These are phyloP conservation scores for Camelina sativa DNA, from an alignment of 345 rosid genomes.

Conservation along the genomic window DNA sequence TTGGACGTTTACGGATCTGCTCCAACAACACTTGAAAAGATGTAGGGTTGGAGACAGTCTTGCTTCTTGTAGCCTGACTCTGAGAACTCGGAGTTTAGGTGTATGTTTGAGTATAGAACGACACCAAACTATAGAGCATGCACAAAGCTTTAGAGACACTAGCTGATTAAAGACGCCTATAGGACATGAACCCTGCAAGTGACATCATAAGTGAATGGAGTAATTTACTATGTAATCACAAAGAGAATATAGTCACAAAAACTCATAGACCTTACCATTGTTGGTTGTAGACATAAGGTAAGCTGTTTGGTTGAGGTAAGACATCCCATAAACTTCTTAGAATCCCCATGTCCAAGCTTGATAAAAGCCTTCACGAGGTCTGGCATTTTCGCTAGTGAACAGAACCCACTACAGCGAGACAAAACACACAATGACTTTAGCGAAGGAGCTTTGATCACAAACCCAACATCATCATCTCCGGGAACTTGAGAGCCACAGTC, in stretches of 20 bases:
- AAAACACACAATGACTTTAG: background rate
- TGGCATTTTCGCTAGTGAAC: slow-evolving; percentile 6
- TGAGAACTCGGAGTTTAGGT: slow-evolving; percentile 35
- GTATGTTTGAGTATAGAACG: background rate
- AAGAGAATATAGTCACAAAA: background rate
- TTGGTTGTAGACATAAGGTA: slow-evolving; percentile 7
- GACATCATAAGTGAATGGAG: background rate
- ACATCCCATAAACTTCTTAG: background rate
- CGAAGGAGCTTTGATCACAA: slow-evolving; percentile 28
- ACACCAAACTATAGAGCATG: slow-evolving; percentile 8
- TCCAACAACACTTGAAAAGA: background rate
- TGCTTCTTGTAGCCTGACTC: background rate
- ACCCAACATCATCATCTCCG: background rate
- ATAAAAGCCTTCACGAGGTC: background rate
- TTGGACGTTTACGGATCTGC: background rate
- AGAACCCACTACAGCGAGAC: background rate
- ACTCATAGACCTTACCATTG: background rate
- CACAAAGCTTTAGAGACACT: slow-evolving; percentile 7
- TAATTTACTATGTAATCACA: background rate
- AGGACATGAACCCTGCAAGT: slow-evolving; percentile 7
- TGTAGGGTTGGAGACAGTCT: too few relatives aligned
- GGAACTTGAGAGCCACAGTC: background rate
- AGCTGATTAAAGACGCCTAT: slow-evolving; percentile 13
- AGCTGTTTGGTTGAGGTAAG: slow-evolving; percentile 14
- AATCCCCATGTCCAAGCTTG: background rate